phyloP scores from a whole-genome alignment of 352 stramenopile genomes.

The Hyaloperonospora brassicae region DNA sequence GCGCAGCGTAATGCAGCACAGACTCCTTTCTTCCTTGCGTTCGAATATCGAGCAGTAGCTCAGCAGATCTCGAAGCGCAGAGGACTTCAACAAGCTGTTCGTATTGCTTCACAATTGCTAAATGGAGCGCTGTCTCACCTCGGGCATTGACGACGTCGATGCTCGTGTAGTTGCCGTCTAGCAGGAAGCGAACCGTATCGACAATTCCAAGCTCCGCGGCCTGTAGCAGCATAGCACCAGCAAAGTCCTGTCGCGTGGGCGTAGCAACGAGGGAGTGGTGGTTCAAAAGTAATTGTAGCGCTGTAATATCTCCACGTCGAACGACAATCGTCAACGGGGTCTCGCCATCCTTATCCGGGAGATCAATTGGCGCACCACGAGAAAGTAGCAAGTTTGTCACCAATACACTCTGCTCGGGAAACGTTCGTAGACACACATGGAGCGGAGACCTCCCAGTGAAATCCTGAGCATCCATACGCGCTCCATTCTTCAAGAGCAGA shows the following conservation, averaged over 20 bases:
- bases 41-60: conserved; percentile 13
- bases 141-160: conserved; percentile 24
- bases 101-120: conserved; percentile 26
- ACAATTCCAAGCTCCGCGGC: conserved; percentile 22
- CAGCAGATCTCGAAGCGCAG: conserved; percentile 10
- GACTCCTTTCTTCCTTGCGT: conserved; percentile 23
- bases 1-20: conserved; percentile 25
- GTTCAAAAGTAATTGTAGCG: conserved; percentile 28
- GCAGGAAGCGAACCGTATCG: conserved; percentile 21
- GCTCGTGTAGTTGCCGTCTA: conserved; percentile 21
- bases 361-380: conserved; percentile 19
- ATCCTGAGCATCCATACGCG: conserved; percentile 24
- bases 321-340: conserved; percentile 24
- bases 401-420: conserved; percentile 19
- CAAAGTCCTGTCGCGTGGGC: conserved; percentile 17
- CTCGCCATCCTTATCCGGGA: conserved; percentile 17
- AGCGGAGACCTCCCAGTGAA: conserved; percentile 16
- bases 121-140: conserved; percentile 28
- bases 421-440: conserved; percentile 18
- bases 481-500: conserved; percentile 25
- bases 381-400: conserved; percentile 27
- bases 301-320: conserved; percentile 15
- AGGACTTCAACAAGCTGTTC: conserved; percentile 19
- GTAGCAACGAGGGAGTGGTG: conserved; percentile 22
- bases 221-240: conserved; percentile 19